phyloP scores from a whole-genome alignment of 192 early-diverging fungal species.

The Rhizophlyctis rosea region DNA sequence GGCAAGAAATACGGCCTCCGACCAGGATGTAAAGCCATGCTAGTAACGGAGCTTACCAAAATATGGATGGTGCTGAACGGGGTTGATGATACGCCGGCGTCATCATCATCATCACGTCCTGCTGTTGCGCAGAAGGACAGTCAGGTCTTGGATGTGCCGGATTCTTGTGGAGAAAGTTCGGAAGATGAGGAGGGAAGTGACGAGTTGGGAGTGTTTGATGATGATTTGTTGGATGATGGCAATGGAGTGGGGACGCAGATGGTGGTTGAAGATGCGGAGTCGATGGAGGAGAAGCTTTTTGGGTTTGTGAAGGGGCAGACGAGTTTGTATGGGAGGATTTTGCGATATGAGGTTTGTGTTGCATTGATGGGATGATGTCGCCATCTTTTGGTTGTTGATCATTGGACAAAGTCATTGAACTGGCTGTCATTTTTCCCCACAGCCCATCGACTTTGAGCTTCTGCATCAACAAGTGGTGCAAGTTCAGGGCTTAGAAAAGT shows the following conservation, averaged over 20 bases:
- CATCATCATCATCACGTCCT: neutral
- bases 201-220: neutral
- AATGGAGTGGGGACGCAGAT: neutral
- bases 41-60: neutral
- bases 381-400: neutral
- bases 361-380: neutral
- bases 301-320: slow-evolving; percentile 7
- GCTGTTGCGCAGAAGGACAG: neutral
- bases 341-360: slow-evolving; percentile 24
- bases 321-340: slow-evolving; percentile 15
- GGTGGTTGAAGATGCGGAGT: neutral
- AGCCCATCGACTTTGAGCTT: slow-evolving; percentile 17
- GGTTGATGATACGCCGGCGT: neutral
- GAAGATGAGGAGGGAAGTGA: neutral
- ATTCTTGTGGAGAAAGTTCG: neutral
- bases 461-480: slow-evolving; percentile 15
- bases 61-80: neutral
- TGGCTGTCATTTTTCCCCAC: neutral
- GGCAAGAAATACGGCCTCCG: neutral
- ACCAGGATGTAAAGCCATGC: neutral
- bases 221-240: neutral
- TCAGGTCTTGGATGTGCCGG: too few species aligned
- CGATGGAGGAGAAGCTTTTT: slow-evolving; percentile 12
- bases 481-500: slow-evolving; percentile 10
- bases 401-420: neutral